phyloP scores from a whole-genome alignment of 768 basidiomycete species.

The Leccinum rimulosum region DNA sequence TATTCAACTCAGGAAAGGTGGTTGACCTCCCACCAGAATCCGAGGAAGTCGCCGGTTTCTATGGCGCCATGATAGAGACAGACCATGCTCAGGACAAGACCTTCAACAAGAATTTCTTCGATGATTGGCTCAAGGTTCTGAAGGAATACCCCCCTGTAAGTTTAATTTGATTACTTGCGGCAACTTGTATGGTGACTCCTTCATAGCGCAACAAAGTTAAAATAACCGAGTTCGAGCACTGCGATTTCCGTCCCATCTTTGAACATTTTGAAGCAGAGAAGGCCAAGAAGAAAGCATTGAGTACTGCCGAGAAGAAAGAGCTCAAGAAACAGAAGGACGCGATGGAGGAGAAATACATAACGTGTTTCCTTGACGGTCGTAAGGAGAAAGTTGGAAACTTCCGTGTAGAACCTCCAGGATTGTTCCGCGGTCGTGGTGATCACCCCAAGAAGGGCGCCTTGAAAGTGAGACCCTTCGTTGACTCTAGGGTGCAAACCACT shows the following conservation, averaged over 20 bases:
- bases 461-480: slow-evolving; percentile 55
- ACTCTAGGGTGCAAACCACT: slow-evolving; percentile 2
- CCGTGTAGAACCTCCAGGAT: slow-evolving; percentile 95
- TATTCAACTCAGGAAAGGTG: slow-evolving; percentile 54
- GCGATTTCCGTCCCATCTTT: slow-evolving; percentile 94
- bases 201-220: slow-evolving; percentile 66
- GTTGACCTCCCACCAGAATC: slow-evolving; percentile 80
- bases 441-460: slow-evolving; percentile 96
- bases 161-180: slow-evolving; percentile 15
- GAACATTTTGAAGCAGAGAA: slow-evolving; percentile 91
- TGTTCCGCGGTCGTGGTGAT: slow-evolving; percentile 96
- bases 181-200: slow-evolving; percentile 9
- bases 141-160: slow-evolving; percentile 82
- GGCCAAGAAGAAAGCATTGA: slow-evolving; percentile 87
- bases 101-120: slow-evolving; percentile 96
- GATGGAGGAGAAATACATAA: slow-evolving; percentile 78
- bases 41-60: slow-evolving; percentile 98
- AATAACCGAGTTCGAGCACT: slow-evolving; percentile 72
- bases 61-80: slow-evolving; percentile 87
- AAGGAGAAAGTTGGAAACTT: slow-evolving; percentile 99
- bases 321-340: slow-evolving; percentile 83
- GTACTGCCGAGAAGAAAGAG: slow-evolving; percentile 86
- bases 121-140: slow-evolving; percentile 79
- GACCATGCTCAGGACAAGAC: slow-evolving; percentile 85
- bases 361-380: slow-evolving; percentile 89